A percentile compares a stretch with the other conserved stretches of the same genome.
Conservation (phyloP, 1,284 basidiomycete genomes). For the Malassezia japonica region DNA sequence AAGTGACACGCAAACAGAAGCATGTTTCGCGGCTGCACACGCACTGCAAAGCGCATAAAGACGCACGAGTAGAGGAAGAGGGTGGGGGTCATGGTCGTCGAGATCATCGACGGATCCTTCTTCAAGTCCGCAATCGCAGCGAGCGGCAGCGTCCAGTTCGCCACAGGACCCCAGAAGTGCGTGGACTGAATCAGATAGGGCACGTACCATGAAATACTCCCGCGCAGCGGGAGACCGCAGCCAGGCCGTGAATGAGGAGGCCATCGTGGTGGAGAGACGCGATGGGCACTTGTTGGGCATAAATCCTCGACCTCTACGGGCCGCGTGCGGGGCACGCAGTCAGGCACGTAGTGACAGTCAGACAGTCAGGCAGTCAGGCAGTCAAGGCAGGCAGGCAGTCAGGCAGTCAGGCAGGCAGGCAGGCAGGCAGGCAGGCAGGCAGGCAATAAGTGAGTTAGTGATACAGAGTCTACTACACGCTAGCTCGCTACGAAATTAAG, state of each 20-base stretch:
- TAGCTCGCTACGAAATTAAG: background rate
- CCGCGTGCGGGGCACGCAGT: no score
- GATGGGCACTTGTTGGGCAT: no score
- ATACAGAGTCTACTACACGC: background rate
- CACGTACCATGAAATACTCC: conserved; percentile 45
- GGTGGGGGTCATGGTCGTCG: conserved; percentile 40
- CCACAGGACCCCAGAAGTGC: conserved; percentile 48
- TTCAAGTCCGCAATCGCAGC: conserved; percentile 43
- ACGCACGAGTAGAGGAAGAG: conserved; percentile 40
- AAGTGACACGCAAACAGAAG: conserved; percentile 44
- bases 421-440: background rate
- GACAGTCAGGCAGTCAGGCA: no score
- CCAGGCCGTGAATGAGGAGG: conserved; percentile 38
- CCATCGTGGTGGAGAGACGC: background rate
- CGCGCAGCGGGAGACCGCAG: conserved; percentile 42
- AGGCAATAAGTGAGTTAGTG: background rate
- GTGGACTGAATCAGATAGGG: conserved; percentile 24
- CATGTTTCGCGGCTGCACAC: conserved; percentile 45
- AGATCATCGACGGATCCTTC: conserved; percentile 46
- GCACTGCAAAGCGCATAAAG: conserved; percentile 46
- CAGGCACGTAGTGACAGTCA: no score
- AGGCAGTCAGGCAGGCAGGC: no score
- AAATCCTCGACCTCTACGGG: background rate
- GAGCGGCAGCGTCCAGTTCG: conserved; percentile 47
- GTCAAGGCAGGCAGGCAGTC: no score